Conservation (phyloP, 108 stramenopile genomes). For the Pseudonitzschia multiseries region DNA sequence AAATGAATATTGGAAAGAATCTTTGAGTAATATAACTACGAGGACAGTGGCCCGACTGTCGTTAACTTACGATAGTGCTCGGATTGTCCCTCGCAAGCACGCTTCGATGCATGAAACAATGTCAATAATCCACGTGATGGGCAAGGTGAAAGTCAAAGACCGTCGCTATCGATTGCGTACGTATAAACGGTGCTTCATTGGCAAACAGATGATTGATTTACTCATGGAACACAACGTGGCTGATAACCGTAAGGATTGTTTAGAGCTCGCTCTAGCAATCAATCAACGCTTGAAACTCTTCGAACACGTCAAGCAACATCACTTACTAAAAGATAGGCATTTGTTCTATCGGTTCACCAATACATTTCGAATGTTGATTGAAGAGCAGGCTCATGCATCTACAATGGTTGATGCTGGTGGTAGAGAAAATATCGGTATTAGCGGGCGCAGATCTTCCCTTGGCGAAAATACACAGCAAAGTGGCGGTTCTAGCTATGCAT, state of each 20-base stretch:
- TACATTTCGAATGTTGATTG: not conserved
- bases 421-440: not conserved
- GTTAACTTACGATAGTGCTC: not conserved
- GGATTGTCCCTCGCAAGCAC: slow-evolving; percentile 6
- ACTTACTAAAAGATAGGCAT: slow-evolving; percentile 20
- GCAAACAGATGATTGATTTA: slow-evolving; percentile 20
- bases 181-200: slow-evolving; percentile 32
- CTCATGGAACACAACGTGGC: slow-evolving; percentile 25
- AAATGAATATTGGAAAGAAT: not conserved
- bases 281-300: slow-evolving; percentile 17
- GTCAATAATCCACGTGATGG: slow-evolving; percentile 16
- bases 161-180: slow-evolving; percentile 23
- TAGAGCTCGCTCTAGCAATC: slow-evolving; percentile 8
- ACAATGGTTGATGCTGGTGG: not conserved
- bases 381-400: not conserved
- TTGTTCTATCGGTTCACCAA: slow-evolving; percentile 20
- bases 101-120: slow-evolving; percentile 12
- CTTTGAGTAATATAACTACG: not conserved
- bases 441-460: not conserved
- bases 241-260: slow-evolving; percentile 14
- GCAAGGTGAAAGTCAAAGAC: slow-evolving; percentile 15
- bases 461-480: too few relatives aligned
- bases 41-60: not conserved
- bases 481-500: not conserved
- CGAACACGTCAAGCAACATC: slow-evolving; percentile 15